Conservation (phyloP, 2,329 filamentous ascomycete genomes). For the Chrysosporium keratinophilum region DNA sequence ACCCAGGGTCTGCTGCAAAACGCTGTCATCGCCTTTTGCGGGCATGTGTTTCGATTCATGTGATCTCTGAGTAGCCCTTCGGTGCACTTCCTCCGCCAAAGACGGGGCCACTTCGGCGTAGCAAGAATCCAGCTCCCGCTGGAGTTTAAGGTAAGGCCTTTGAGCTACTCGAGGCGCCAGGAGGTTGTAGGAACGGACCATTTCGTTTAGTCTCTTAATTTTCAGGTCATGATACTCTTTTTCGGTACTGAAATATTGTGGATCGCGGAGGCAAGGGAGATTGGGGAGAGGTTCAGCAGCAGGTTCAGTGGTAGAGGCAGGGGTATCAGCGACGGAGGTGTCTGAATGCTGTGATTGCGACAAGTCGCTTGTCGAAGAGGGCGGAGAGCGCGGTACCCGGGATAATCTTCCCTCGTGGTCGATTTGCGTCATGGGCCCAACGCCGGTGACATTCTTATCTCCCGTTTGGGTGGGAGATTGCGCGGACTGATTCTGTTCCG, state of each 20-base stretch:
- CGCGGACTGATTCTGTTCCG: conserved; percentile 8
- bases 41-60: conserved; percentile 29
- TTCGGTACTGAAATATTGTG: conserved; percentile 63
- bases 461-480: neutral
- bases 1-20: conserved; percentile 54
- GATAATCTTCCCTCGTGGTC: conserved; percentile 22
- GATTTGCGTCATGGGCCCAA: conserved; percentile 17
- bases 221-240: conserved; percentile 63
- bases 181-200: conserved; percentile 83
- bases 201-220: conserved; percentile 64
- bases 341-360: conserved; percentile 1
- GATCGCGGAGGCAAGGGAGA: conserved; percentile 62
- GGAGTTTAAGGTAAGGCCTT: conserved; percentile 79
- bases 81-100: conserved; percentile 60
- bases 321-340: neutral
- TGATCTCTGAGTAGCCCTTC: conserved; percentile 47
- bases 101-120: conserved; percentile 77
- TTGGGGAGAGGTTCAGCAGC: conserved; percentile 27
- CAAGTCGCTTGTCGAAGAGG: neutral
- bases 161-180: conserved; percentile 88
- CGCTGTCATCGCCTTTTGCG: conserved; percentile 31
- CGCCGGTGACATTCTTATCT: neutral
- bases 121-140: conserved; percentile 69
- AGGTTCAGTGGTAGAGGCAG: conserved; percentile 6
- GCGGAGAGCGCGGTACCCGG: conserved; percentile 7